Evolutionary conservation across 2,329 filamentous ascomycete species (phyloP).

Genomic region (Exophiala sp.): DNA sequence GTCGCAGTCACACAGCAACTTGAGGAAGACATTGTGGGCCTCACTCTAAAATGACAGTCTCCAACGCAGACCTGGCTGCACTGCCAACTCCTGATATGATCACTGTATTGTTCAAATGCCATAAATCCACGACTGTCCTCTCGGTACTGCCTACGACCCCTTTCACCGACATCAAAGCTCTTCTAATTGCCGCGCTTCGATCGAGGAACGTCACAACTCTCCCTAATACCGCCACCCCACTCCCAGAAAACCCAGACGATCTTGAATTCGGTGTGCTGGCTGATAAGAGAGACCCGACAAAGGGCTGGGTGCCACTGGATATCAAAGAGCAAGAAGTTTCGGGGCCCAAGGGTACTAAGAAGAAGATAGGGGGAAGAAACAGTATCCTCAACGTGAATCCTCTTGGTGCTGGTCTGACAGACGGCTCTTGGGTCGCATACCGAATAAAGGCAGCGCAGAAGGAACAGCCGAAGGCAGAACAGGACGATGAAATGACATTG

Average conservation of each 20-base stretch:
- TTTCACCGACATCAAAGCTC: slow-evolving; percentile 47
- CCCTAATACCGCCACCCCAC: slow-evolving; percentile 36
- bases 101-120: slow-evolving; percentile 67
- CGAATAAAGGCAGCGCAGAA: slow-evolving; percentile 27
- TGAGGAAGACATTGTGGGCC: not conserved
- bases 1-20: not conserved
- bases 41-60: not conserved
- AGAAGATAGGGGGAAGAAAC: slow-evolving; percentile 31
- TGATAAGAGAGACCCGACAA: slow-evolving; percentile 44
- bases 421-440: slow-evolving; percentile 40
- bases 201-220: slow-evolving; percentile 36
- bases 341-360: slow-evolving; percentile 27
- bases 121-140: slow-evolving; percentile 64
- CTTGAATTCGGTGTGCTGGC: slow-evolving; percentile 45
- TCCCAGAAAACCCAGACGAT: slow-evolving; percentile 37
- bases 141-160: slow-evolving; percentile 55
- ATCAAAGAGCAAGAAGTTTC: slow-evolving; percentile 31
- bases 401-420: slow-evolving; percentile 35
- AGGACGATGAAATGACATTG: slow-evolving; percentile 13
- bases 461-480: slow-evolving; percentile 11
- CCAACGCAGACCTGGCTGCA: slow-evolving; percentile 12
- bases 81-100: slow-evolving; percentile 45
- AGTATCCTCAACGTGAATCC: slow-evolving; percentile 33
- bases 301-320: slow-evolving; percentile 46
- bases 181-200: slow-evolving; percentile 54